phyloP scores from a whole-genome alignment of 2,329 filamentous ascomycete genomes.

The Talaromyces sp. region DNA sequence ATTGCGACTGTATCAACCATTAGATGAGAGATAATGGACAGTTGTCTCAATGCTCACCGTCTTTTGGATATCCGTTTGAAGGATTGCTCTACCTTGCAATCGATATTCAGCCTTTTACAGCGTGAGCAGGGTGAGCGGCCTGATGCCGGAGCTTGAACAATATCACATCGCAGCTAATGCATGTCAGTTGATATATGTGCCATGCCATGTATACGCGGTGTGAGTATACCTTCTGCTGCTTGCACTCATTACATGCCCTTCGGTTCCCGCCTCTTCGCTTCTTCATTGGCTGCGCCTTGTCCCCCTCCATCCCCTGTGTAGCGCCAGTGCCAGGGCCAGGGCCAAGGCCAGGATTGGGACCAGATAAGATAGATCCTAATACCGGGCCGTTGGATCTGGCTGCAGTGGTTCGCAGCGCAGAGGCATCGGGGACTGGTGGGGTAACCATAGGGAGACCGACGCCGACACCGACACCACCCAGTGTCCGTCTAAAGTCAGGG shows the following conservation, averaged over 20 bases:
- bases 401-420: conserved; percentile 10
- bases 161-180: conserved; percentile 58
- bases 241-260: conserved; percentile 62
- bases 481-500: conserved; percentile 12
- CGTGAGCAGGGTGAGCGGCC: conserved; percentile 57
- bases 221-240: conserved; percentile 58
- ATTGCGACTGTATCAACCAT: conserved; percentile 47
- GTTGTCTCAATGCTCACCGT: conserved; percentile 23
- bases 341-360: not conserved
- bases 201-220: not conserved
- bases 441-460: conserved; percentile 1
- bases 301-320: conserved; percentile 11
- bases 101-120: conserved; percentile 56
- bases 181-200: not conserved
- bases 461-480: not conserved
- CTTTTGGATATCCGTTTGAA: conserved; percentile 63
- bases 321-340: not conserved
- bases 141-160: conserved; percentile 58
- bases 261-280: conserved; percentile 38
- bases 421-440: conserved; percentile 1
- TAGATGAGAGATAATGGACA: not conserved
- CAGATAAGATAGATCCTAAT: conserved; percentile 7
- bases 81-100: conserved; percentile 60
- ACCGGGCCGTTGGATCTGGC: conserved; percentile 6
- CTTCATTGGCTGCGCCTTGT: conserved; percentile 44